Percentiles rank a stretch among this genome's conserved stretches.
Evolutionary conservation across 306 rosid genomes (phyloP).

Genomic region (Acmispon strigosus): DNA sequence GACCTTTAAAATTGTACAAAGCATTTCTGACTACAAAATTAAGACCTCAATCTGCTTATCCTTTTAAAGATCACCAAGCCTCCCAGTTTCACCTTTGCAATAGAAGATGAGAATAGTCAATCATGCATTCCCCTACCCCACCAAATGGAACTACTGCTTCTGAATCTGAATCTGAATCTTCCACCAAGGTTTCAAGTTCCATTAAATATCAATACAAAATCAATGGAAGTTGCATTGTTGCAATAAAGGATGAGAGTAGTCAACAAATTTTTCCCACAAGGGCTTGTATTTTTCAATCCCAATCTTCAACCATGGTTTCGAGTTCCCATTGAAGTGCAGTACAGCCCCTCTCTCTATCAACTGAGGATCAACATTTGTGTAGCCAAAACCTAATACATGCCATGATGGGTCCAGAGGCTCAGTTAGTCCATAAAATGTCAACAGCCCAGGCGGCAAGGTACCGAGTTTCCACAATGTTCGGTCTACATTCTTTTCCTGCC

Average conservation of each 20-base stretch:
- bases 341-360: constrained; percentile 77
- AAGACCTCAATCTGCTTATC: constrained; percentile 16
- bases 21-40: constrained; percentile 34
- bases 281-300: constrained; percentile 90
- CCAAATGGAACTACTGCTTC: constrained; percentile 41
- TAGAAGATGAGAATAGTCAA: constrained; percentile 34
- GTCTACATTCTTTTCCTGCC: constrained; percentile 85
- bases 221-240: constrained; percentile 75
- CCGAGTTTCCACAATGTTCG: constrained; percentile 90
- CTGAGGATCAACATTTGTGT: constrained; percentile 71
- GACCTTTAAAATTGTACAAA: constrained; percentile 41
- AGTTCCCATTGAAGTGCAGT: constrained; percentile 83
- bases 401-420: constrained; percentile 75
- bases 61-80: constrained; percentile 15
- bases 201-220: constrained; percentile 30
- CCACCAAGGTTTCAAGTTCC: constrained; percentile 50
- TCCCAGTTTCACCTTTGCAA: constrained; percentile 35
- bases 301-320: constrained; percentile 92
- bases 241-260: constrained; percentile 59
- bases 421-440: constrained; percentile 84
- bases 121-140: constrained; percentile 32
- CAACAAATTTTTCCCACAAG: constrained; percentile 73
- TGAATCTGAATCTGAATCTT: constrained; percentile 45
- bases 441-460: constrained; percentile 82
- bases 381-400: constrained; percentile 87